These are phyloP conservation scores for Phytopythium helicoides DNA, from an alignment of 352 stramenopile species.

Conservation along the genomic window DNA sequence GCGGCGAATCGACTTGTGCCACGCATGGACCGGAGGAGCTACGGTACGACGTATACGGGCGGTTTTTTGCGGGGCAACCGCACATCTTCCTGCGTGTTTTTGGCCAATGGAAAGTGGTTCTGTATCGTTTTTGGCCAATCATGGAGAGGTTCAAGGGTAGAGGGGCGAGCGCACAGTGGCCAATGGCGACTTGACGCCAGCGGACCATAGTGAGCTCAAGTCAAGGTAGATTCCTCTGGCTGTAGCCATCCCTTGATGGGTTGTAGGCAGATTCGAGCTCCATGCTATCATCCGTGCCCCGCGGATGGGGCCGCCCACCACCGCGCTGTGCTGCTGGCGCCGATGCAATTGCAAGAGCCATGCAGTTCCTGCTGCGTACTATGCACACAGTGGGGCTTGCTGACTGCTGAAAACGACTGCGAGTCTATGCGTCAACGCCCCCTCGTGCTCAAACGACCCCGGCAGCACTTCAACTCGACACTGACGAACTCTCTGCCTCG, in stretches of 20 bases:
- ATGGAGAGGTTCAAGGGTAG: neutral
- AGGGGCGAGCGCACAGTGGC: conserved; percentile 1
- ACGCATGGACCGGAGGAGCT: conserved; percentile 1
- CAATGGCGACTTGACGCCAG: too few species aligned
- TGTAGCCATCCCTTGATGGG: too few species aligned
- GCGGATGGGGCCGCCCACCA: too few species aligned
- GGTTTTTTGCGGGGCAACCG: neutral
- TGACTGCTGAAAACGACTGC: neutral
- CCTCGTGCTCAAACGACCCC: neutral
- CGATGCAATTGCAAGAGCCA: too few species aligned
- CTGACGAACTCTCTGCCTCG: neutral
- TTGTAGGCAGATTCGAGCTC: too few species aligned
- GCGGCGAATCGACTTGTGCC: conserved; percentile 4
- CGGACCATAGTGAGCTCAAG: too few species aligned
- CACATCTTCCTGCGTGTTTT: conserved; percentile 2
- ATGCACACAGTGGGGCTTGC: too few species aligned
- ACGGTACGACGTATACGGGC: neutral
- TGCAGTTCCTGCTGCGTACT: too few species aligned
- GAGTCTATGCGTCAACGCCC: neutral
- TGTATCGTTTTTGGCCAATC: conserved; percentile 2
- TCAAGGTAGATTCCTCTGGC: too few species aligned
- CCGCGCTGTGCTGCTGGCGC: too few species aligned
- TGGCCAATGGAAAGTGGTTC: neutral
- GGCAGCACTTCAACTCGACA: conserved; percentile 1
- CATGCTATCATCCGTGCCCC: too few species aligned